These are phyloP conservation scores for Yarrowia sp. DNA, from an alignment of 805 yeast species.

Conservation along the genomic window DNA sequence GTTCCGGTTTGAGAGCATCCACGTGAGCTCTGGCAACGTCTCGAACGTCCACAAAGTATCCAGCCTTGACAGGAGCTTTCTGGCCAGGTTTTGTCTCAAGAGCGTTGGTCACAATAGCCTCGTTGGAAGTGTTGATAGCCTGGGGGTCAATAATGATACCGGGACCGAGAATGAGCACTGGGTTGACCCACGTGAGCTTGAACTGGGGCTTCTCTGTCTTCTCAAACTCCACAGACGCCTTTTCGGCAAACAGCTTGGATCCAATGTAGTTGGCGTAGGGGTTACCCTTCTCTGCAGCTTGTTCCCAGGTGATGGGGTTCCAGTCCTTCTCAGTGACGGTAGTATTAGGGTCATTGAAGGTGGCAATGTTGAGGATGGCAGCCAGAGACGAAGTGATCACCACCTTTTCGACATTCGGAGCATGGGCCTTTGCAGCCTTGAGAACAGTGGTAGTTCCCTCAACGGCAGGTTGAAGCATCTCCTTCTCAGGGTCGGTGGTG, in stretches of 20 bases:
- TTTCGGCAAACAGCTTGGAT: slow-evolving; percentile 64
- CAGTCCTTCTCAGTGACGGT: slow-evolving; percentile 51
- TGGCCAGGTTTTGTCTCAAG: not conserved
- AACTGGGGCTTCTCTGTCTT: slow-evolving; percentile 47
- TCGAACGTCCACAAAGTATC: slow-evolving; percentile 58
- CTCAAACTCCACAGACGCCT: slow-evolving; percentile 62
- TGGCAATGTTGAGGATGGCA: slow-evolving; percentile 51
- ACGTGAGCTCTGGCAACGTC: slow-evolving; percentile 68
- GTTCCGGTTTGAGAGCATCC: slow-evolving; percentile 52
- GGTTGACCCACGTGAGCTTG: slow-evolving; percentile 46
- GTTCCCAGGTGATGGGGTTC: slow-evolving; percentile 51
- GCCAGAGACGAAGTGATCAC: slow-evolving; percentile 61
- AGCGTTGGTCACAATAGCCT: slow-evolving; percentile 15
- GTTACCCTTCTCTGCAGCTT: slow-evolving; percentile 37
- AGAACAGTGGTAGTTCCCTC: slow-evolving; percentile 57
- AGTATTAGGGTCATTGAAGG: slow-evolving; percentile 42
- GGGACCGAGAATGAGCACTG: slow-evolving; percentile 50
- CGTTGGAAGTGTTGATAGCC: slow-evolving; percentile 50
- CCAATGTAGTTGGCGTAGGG: slow-evolving; percentile 45
- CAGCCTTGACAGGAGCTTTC: slow-evolving; percentile 41
- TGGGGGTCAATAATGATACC: slow-evolving; percentile 44
- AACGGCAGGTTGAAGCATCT: slow-evolving; percentile 57
- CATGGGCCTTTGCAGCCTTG: slow-evolving; percentile 51
- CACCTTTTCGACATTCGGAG: slow-evolving; percentile 49
- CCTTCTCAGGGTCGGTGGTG: slow-evolving; percentile 52